Base-by-base conservation (phyloP, 495 filamentous ascomycete genomes). In the Neurospora africana region DNA sequence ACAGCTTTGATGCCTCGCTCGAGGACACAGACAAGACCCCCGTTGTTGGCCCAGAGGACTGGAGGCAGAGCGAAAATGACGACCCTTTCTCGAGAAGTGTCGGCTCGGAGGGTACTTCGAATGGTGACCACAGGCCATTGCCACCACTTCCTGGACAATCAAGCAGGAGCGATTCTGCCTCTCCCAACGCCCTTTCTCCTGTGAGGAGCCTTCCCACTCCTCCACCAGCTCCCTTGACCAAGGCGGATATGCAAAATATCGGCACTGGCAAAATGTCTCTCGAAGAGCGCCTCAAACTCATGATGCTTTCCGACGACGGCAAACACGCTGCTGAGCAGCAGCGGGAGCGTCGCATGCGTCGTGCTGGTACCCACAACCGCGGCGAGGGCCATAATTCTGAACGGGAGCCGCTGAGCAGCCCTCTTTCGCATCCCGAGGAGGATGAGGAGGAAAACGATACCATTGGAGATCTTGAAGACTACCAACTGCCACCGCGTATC, bases 21-120 rank as follows among this genome's bases (percentile, higher is more conserved):
- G 95, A 98, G 81, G 95, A 99, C 77, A 92, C 93, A 23, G 93
- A 97, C 75, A 97, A 98, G 83, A 98, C 96, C 1, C 95, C 95
- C 4, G 96, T 99, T 27, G 95, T 99, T 36, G 87, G 96, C 67
- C 95, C 95, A 3, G 96, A 98, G 75, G 93, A 97, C 76, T 99
- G 95, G 95, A 88, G 91, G 61, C 91, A 93, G 74, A 91, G 91
- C 70, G 83, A 83, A 68, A 84, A 90, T 3, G 91, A 92, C 27
- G 89, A 95, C 68, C 87, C 89, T 0, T 97, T 93, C 76, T 86
- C 90, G n/a, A 87, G 85, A 53, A 90, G 89, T 75, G 89, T 90
- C 10, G 86, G 84, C 80, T 88, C 88, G 13, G 85, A 86, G 69
- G 81, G 83, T 7, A 87, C 88, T 73, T 93, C 91, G 0, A 92